These are phyloP conservation scores for Bacidia gigantensis DNA, from an alignment of 495 filamentous ascomycete species.

Conservation along the genomic window DNA sequence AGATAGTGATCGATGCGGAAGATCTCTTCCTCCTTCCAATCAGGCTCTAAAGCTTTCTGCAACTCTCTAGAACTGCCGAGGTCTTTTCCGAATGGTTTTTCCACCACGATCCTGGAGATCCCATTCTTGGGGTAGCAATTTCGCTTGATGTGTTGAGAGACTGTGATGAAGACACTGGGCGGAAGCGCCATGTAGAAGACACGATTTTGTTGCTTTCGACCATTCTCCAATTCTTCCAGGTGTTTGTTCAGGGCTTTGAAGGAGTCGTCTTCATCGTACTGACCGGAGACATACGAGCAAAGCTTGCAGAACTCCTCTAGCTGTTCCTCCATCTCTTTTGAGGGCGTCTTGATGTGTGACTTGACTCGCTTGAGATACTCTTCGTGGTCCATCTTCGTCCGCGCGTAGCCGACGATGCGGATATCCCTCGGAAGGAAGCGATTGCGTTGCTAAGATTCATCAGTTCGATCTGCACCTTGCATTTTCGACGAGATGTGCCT, in stretches of 20 bases:
- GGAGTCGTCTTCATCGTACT: conserved; percentile 94
- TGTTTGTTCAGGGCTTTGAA: conserved; percentile 83
- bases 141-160: conserved; percentile 91
- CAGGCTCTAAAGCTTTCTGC: conserved; percentile 86
- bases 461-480: conserved; percentile 16
- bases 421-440: conserved; percentile 97
- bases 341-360: conserved; percentile 97
- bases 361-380: conserved; percentile 88
- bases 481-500: conserved; percentile 27
- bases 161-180: conserved; percentile 93
- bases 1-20: conserved; percentile 99
- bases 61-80: conserved; percentile 85
- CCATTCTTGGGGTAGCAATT: conserved; percentile 88
- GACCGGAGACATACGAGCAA: conserved; percentile 87
- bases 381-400: conserved; percentile 97
- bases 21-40: conserved; percentile 99
- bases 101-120: conserved; percentile 89
- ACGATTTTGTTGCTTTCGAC: conserved; percentile 69
- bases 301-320: conserved; percentile 74
- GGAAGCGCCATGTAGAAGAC: conserved; percentile 99
- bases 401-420: conserved; percentile 95
- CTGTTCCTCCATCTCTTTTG: conserved; percentile 94
- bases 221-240: conserved; percentile 74
- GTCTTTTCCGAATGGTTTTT: conserved; percentile 99
- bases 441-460: conserved; percentile 66